Base-by-base conservation (phyloP, 208 protist species). In the Herpetomonas muscarum region DNA sequence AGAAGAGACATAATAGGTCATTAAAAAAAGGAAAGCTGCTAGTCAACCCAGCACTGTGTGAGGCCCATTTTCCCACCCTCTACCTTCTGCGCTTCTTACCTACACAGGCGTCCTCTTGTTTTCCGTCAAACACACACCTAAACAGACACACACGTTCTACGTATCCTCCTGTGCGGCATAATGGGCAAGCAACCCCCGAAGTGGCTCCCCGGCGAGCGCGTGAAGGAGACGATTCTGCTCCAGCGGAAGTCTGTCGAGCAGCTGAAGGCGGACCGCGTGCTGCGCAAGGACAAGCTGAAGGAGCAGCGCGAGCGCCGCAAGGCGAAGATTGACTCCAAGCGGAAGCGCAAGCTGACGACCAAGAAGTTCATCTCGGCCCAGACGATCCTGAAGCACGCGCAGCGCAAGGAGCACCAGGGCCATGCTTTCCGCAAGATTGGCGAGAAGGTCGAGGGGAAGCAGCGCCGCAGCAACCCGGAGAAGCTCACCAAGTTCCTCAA, bases 171-270 rank as follows among this genome's bases (percentile, higher is more conserved):
- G 21, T 32, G 19, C n/a, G 28, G 29, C 39, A 51, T 50, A 31
- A 94, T 94, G 87, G 87, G 83, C 24, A 91, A 92, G 67, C 75
- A 81, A 45, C 87, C 87, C 13, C 87, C 87, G 21, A 94, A 94
- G 63, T 94, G 87, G 87, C 85, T 94, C 3, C 87, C 87, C 1
- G 87, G 87, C 1, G 81, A 92, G 25, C 87, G 87, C n/a, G 87
- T 94, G 68, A 94, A 92, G 79, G 87, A 94, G 70, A 94, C 87
- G 10, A 92, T 94, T 61, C 79, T 94, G 13, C 72, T 92, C 32
- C 87, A 94, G 70, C 87, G 87, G 45, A 92, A 92, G 64, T 94
- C 87, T 21, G 87, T 94, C 2, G 87, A 94, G 71, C 87, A 92
- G 68, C 77, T 94, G 21, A 70, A 80, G 10, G 87, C 82, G 0